phyloP scores from a whole-genome alignment of 257 asterid genomes.

The Primulina eburnea region DNA sequence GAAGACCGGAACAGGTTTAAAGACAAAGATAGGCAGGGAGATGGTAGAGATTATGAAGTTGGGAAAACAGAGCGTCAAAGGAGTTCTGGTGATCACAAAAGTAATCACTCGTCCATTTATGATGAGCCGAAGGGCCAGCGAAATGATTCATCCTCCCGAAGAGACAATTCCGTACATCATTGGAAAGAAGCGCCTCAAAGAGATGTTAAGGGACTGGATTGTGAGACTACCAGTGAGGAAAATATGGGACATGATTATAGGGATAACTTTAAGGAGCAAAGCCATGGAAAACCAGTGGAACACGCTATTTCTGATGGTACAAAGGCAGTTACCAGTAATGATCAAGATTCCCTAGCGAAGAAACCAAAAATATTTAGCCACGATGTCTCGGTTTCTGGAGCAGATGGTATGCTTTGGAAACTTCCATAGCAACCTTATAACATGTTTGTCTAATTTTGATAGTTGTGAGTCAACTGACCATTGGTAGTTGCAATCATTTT shows the following conservation, averaged over 20 bases:
- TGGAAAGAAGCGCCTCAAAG: conserved; percentile 46
- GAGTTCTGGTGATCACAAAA: conserved; percentile 37
- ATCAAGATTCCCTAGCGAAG: conserved; percentile 49
- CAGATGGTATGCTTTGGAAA: conserved; percentile 38
- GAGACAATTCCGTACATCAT: conserved; percentile 45
- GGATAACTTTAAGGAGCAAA: conserved; percentile 36
- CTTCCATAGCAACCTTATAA: conserved; percentile 2
- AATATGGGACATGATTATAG: conserved; percentile 42
- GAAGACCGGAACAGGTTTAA: conserved; percentile 39
- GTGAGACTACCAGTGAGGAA: conserved; percentile 40
- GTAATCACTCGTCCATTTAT: conserved; percentile 45
- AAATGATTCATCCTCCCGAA: conserved; percentile 46
- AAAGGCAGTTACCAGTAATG: conserved; percentile 31
- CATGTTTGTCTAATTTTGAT: conserved; percentile 2
- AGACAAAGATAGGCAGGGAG: conserved; percentile 43
- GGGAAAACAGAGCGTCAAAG: conserved; percentile 43
- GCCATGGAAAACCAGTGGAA: conserved; percentile 33
- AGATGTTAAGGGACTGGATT: conserved; percentile 41
- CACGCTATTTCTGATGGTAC: conserved; percentile 30
- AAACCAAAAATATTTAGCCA: conserved; percentile 49
- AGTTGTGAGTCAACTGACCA: background rate
- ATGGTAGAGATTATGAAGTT: conserved; percentile 44
- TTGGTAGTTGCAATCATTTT: background rate
- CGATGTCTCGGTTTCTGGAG: conserved; percentile 31
- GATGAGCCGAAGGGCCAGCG: conserved; percentile 46